Conservation (phyloP, 495 filamentous ascomycete genomes). For the Aspergillus asperescens region DNA sequence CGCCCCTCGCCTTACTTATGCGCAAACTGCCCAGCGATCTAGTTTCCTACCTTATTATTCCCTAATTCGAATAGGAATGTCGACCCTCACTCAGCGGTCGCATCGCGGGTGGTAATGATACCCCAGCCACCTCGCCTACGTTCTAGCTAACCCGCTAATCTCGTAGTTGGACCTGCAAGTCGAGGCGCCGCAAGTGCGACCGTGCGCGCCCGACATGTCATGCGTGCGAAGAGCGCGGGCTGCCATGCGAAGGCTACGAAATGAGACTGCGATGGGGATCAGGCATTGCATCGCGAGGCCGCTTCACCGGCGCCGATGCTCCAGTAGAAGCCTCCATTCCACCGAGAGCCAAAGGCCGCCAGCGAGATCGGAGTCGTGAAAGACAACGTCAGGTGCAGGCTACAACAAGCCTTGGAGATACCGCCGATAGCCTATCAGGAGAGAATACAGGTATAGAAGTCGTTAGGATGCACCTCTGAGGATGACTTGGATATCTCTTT, state of each 20-base stretch:
- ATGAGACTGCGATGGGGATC: slow-evolving; percentile 33
- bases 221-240: slow-evolving; percentile 24
- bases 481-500: too few relatives aligned
- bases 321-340: slow-evolving; percentile 25
- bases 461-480: too few relatives aligned
- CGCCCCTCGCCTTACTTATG: too few relatives aligned
- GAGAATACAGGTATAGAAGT: background rate
- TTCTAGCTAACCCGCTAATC: slow-evolving; percentile 17
- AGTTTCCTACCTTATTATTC: background rate
- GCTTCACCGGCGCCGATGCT: slow-evolving; percentile 32
- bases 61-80: slow-evolving; percentile 25
- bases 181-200: slow-evolving; percentile 32
- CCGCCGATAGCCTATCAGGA: background rate
- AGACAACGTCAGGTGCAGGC: slow-evolving; percentile 6
- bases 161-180: slow-evolving; percentile 36
- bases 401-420: background rate
- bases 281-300: slow-evolving; percentile 35
- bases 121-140: background rate
- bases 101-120: background rate
- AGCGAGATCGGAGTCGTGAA: slow-evolving; percentile 28
- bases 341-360: slow-evolving; percentile 24
- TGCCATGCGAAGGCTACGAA: slow-evolving; percentile 34
- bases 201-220: slow-evolving; percentile 24
- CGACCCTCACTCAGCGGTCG: slow-evolving; percentile 18
- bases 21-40: background rate